Evolutionary conservation across 495 filamentous ascomycete species (phyloP), one percentile per base, ranked within the genome.

Genomic region (Pseudomonodictys pantanalensis): DNA sequence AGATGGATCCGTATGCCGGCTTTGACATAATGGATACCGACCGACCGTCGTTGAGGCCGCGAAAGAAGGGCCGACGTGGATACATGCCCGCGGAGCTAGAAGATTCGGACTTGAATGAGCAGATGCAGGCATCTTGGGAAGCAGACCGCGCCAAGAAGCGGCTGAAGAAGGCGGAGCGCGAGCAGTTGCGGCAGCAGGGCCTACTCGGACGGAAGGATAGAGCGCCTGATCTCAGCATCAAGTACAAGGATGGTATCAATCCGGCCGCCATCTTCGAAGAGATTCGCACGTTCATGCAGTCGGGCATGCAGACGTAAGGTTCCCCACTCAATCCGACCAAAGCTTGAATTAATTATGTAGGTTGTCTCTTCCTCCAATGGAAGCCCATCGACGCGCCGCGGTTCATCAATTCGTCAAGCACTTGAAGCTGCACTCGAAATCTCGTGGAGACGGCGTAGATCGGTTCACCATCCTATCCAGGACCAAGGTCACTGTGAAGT

Each of bases 1-100:
- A 84, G 29, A 61, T 63, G 15, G 78, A 84, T 58, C 78, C 78
- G 2, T 91, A 92, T 65, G 83, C 86, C 62, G 86, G 82, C 24
- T 83, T 96, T 59, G 90, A 96, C 67, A 76, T 93, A 26, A 90
- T 90, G 83, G 90, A 93, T 61, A 88, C 87, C 70, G 79, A 86
- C 22, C 79, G 84, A n/a, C 84, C 77, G 5, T 84, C 79, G 51
- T 55, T 83, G 20, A 76, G 75, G 43, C 77, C 74, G 33, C 83
- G 78, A 60, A 63, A 79, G 39, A 87, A 85, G 65, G 82, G 81
- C 35, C 78, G 82, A 71, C 60, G 79, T 73, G 69, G 70, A 20
- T 44, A 55, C 3, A 54, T 68, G 56, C 77, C 69, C 29, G 76
- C 87, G 54, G 77, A 85, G 32, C 67, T 89, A 1, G 85, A 84